Evolutionary conservation across 169 alveolate species (phyloP), one percentile per base, ranked within the genome.

Genomic region (Cryptosporidium ubiquitum): DNA sequence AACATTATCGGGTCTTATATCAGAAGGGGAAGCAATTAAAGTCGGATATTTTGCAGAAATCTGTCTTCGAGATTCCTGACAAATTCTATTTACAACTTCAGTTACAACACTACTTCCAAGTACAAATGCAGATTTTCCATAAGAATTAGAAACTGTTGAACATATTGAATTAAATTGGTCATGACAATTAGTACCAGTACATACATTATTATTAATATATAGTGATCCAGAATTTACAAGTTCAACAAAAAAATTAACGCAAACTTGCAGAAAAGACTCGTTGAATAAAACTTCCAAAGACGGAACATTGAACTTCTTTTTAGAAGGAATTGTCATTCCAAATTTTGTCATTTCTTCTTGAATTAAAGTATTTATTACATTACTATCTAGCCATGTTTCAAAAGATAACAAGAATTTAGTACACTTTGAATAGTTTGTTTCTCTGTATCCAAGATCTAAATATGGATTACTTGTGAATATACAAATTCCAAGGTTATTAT

Each of bases 21-120:
- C 89, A 26, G 89, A 75, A 61, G 89, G 89, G 5, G 68, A 79
- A 12, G 69, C 68, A 6, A 58, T 16, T 5, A 61, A 20, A 3
- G 73, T 61, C 23, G 58, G 71, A 39, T 61, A 47, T 44, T 79
- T 79, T 0, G 73, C 29, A 57, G 52, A 31, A 58, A 79, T 33
- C 42, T 79, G 79, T 61, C 75, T 79, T 44, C 74, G 60, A 4
- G 89, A 61, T 44, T 79, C 89, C 31, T 64, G 73, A 79, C 89
- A 79, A 42, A 79, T 79, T 26, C 35, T 79, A 14, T 79, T 35
- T 31, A 73, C 35, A 1, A 66, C 57, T 14, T 79, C 89, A 18
- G 5, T 10, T 0, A 64, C 31, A 23, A 18, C 18, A 4, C 68
- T 9, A 3, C 68, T 29, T 3, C 68, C 75, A 20, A 61, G 52